Conservation (phyloP, 78 protist species). For the Dictyostelium brefeldianum region DNA sequence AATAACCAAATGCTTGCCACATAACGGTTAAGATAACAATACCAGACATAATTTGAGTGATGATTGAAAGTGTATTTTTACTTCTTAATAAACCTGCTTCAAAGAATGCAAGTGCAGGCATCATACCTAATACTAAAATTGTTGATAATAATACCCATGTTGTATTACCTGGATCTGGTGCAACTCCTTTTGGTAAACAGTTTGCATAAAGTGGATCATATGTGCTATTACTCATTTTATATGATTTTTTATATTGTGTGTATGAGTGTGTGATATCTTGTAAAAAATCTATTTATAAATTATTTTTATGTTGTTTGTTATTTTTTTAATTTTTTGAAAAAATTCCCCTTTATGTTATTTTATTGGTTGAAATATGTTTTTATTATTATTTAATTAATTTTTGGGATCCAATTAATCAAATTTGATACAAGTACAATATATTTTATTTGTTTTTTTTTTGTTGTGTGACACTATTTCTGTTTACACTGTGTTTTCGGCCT, state of each 20-base stretch:
- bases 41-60: constrained; percentile 88
- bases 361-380: no score
- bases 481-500: no score
- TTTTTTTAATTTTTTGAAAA: not conserved
- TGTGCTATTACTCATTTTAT: not conserved
- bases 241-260: no score
- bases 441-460: no score
- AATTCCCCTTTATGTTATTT: no score
- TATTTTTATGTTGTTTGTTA: not conserved
- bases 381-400: no score
- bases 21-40: constrained; percentile 66
- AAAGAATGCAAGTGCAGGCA: constrained; percentile 92
- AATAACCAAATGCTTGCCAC: constrained; percentile 91
- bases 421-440: no score
- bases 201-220: not conserved
- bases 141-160: constrained; percentile 84
- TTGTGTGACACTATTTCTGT: not conserved
- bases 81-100: constrained; percentile 91
- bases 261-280: no score
- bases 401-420: no score
- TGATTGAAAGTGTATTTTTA: constrained; percentile 87
- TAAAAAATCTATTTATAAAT: not conserved
- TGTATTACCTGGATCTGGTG: constrained; percentile 82
- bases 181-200: constrained; percentile 1
- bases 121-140: constrained; percentile 86